phyloP scores from a whole-genome alignment of 306 rosid species.

The Lupinus albus region DNA sequence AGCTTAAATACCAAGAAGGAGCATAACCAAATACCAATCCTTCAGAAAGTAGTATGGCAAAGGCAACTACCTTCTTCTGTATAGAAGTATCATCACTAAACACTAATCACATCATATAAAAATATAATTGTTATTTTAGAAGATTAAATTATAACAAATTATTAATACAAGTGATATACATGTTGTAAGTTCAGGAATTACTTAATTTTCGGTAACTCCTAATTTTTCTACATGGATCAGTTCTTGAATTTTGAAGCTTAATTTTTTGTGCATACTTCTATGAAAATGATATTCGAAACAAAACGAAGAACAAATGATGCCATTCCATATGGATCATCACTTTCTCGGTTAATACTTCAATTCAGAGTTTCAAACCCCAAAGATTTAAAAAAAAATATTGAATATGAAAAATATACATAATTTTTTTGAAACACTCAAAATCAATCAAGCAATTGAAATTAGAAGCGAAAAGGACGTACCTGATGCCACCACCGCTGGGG shows the following conservation, averaged over 20 bases:
- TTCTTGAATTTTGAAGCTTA: not conserved
- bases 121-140: not conserved
- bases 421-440: not conserved
- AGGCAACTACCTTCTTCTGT: not conserved
- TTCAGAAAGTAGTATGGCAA: not conserved
- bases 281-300: not conserved
- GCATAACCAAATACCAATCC: conserved; percentile 20
- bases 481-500: too few species aligned
- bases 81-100: not conserved
- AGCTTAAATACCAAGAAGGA: conserved; percentile 20
- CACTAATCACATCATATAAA: not conserved
- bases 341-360: conserved; percentile 15
- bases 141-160: not conserved
- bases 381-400: not conserved
- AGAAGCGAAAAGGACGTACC: too few species aligned
- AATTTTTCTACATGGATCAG: not conserved
- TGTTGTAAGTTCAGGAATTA: not conserved
- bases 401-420: not conserved
- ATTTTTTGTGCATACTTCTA: not conserved
- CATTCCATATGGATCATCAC: conserved; percentile 2
- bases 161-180: not conserved
- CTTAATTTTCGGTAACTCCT: not conserved
- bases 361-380: conserved; percentile 1
- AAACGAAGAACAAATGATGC: not conserved
- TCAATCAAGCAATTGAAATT: not conserved